Evolutionary conservation across 306 rosid genomes (phyloP), one percentile per base, ranked within the genome.

Genomic region (Rosa persica): DNA sequence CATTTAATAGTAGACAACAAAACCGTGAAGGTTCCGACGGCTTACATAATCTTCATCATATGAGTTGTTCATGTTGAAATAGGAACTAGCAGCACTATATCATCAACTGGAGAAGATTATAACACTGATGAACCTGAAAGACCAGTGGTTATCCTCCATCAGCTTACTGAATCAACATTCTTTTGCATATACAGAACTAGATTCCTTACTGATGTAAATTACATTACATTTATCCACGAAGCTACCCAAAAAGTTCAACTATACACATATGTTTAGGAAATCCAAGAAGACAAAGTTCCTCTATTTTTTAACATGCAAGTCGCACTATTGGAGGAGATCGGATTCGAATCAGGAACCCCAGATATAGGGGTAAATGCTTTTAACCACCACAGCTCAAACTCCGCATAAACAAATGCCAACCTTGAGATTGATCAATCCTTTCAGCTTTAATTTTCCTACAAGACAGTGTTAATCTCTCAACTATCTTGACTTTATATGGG

Each of bases 1-100:
- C 67, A 66, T 67, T 80, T 69, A 64, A 69, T 42, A 48, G 84
- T 34, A 78, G 67, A 42, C 52, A 70, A 81, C 64, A 72, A 42
- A 80, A 80, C 54, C 75, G 80, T 70, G 76, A 71, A 79, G 47
- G 69, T 78, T 81, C 52, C 46, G 64, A 38, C 60, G 82, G 75
- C 93, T 92, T 84, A 88, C 98, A 51, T 84, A 87, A 70, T 90
- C 89, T 78, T 81, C 93, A 66, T 85, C 65, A 23, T 67, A 78
- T 43, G 90, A 79, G 84, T 83, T 86, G 89, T 82, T 89, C 98
- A 92, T 92, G 86, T 76, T 91, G 90, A 77, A 79, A 84, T 70
- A 43, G 49, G 72, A 74, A 75, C 85, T 75, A 88, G 51, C 74
- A 77, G 77, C 71, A 72, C 62, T 80, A 79, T 82, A 75, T 80